Conservation (phyloP, 495 filamentous ascomycete species). For the Talaromyces wortmannii region DNA sequence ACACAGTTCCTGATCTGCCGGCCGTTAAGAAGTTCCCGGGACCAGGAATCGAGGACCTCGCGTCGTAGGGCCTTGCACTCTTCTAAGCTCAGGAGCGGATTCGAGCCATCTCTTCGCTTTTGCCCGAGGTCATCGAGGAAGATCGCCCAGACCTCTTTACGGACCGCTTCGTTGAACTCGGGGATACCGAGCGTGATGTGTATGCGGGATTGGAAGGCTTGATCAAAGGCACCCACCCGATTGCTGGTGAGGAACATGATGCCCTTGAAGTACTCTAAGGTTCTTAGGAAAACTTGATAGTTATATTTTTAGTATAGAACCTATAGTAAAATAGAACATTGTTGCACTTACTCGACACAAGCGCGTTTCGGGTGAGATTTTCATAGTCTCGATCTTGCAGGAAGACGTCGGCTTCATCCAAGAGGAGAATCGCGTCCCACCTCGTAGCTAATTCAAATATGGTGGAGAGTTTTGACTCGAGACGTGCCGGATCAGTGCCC, state of each 20-base stretch:
- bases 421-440: slow-evolving; percentile 45
- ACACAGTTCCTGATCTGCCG: too few species aligned
- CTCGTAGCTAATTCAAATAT: slow-evolving; percentile 29
- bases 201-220: slow-evolving; percentile 23
- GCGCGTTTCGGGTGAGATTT: slow-evolving; percentile 40
- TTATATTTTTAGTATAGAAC: too few species aligned
- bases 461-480: slow-evolving; percentile 32
- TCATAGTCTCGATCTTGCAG: slow-evolving; percentile 30
- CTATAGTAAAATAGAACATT: too few species aligned
- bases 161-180: neutral
- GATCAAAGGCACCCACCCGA: slow-evolving; percentile 34
- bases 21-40: too few species aligned
- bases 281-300: slow-evolving; percentile 34
- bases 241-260: slow-evolving; percentile 41
- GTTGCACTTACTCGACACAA: slow-evolving; percentile 33
- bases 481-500: slow-evolving; percentile 17
- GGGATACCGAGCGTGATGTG: neutral
- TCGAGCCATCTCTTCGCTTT: too few species aligned
- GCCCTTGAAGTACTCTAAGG: slow-evolving; percentile 46
- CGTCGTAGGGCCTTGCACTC: too few species aligned
- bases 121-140: too few species aligned
- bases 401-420: slow-evolving; percentile 55
- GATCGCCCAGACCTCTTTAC: neutral
- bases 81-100: too few species aligned
- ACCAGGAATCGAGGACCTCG: too few species aligned